These are phyloP conservation scores for Tylopilus cervinicoccineus DNA, from an alignment of 768 basidiomycete species.

Conservation along the genomic window DNA sequence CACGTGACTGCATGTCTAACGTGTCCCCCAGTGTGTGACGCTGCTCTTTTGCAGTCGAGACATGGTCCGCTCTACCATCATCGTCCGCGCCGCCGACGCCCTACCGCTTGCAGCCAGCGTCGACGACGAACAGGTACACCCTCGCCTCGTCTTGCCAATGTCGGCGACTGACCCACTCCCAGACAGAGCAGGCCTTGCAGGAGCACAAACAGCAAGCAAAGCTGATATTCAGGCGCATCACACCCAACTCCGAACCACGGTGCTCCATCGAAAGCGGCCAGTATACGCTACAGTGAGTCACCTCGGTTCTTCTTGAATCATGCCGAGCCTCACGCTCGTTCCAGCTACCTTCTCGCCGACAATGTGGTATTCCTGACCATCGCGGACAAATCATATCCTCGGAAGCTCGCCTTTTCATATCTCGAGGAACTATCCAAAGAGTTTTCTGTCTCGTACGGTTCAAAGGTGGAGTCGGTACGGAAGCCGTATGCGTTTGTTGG, in stretches of 20 bases:
- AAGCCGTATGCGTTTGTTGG: slow-evolving; percentile 99
- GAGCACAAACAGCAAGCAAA: slow-evolving; percentile 99
- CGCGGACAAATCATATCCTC: slow-evolving; percentile 94
- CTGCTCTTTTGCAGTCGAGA: slow-evolving; percentile 1
- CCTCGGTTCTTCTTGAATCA: neutral
- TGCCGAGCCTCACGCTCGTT: slow-evolving; percentile 8
- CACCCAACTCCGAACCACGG: slow-evolving; percentile 88
- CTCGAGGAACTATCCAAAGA: slow-evolving; percentile 97
- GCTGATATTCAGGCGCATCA: slow-evolving; percentile 91
- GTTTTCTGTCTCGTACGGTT: slow-evolving; percentile 87
- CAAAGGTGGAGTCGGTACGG: slow-evolving; percentile 86
- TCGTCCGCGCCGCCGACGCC: slow-evolving; percentile 81
- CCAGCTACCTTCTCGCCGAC: slow-evolving; percentile 89
- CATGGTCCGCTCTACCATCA: slow-evolving; percentile 87
- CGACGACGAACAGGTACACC: slow-evolving; percentile 88
- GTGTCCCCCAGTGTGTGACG: neutral
- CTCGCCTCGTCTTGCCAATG: neutral
- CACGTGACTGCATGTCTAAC: slow-evolving; percentile 12
- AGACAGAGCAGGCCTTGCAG: slow-evolving; percentile 92
- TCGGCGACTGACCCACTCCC: slow-evolving; percentile 6
- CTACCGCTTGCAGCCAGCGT: slow-evolving; percentile 93
- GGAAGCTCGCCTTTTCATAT: slow-evolving; percentile 96
- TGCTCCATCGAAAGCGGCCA: slow-evolving; percentile 96
- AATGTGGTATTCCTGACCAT: slow-evolving; percentile 95
- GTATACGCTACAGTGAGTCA: slow-evolving; percentile 93